Base-by-base conservation (phyloP, 495 filamentous ascomycete species). In the Penicillium soppii region DNA sequence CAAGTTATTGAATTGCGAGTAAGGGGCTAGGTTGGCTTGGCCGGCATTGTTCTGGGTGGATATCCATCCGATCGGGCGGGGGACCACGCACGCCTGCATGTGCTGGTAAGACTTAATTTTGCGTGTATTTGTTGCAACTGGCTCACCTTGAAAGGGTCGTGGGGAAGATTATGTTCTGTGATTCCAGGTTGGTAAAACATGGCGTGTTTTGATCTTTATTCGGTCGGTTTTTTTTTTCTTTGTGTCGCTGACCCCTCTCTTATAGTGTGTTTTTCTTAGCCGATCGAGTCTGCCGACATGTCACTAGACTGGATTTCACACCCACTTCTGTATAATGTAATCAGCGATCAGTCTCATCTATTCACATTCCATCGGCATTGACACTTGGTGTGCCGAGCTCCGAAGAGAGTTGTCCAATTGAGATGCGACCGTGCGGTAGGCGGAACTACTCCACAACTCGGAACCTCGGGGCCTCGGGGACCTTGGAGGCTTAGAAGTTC, bases 1-100 rank as follows among this genome's bases (percentile, higher is more conserved):
- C 0, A 83, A 70, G 57, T 83, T 85, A 56, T 74, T 82, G 69
- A 84, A 82, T 62, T 83, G 81, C 1, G 61, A 71, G 61, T 75
- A 85, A 1, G 82, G 82, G 0, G 78, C 81, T 5, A 83, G 70
- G 53, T 83, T 82, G 51, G 65, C 55, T 42, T 57, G 43, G 32
- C 66, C 67, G 2, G 61, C 36, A 56, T 53, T 50, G 47, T 63
- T 68, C 35, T 58, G 59, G 5, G 73, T 77, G 29, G 58, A 67
- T 39, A 75, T 78, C 71, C 75, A 77, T 33, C 74, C 75, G 41
- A 76, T 76, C 22, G 73, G 71, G 8, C 73, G 66, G 2, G 72
- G 70, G 12, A 76, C 53, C 15, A 74, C 68, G 37, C 68, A 71
- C 13, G 66, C 67, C 67, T 77, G 46, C 7, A 35, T 39, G n/a